Evolutionary conservation across 768 basidiomycete genomes (phyloP).

Genomic region (Amanita rubescens): DNA sequence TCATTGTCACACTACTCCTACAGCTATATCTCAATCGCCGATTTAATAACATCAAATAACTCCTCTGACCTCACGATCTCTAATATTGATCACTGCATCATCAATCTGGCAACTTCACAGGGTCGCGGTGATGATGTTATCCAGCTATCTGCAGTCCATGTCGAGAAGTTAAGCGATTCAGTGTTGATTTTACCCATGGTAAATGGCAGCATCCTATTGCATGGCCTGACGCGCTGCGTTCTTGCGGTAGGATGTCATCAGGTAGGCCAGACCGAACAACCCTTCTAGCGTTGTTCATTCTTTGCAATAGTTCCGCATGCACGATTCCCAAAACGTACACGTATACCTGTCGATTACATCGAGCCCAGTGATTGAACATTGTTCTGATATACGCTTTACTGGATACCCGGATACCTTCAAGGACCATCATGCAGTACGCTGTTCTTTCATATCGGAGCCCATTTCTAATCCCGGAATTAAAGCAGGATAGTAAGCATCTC

Average conservation of each 20-base stretch:
- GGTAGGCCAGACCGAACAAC: slow-evolving; percentile 31
- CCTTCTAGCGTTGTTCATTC: neutral
- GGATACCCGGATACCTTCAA: slow-evolving; percentile 41
- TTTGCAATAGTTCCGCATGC: slow-evolving; percentile 73
- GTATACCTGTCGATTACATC: slow-evolving; percentile 63
- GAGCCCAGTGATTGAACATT: slow-evolving; percentile 78
- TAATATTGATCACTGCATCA: slow-evolving; percentile 60
- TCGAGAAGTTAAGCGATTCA: slow-evolving; percentile 49
- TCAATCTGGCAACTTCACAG: slow-evolving; percentile 42
- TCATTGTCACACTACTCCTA: slow-evolving; percentile 38
- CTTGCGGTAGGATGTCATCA: slow-evolving; percentile 78
- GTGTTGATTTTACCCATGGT: slow-evolving; percentile 61
- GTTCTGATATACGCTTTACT: slow-evolving; percentile 52
- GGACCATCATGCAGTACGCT: neutral
- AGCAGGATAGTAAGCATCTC: slow-evolving; percentile 31
- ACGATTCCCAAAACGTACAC: slow-evolving; percentile 55
- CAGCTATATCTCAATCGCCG: slow-evolving; percentile 35
- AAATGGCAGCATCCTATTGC: slow-evolving; percentile 66
- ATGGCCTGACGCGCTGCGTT: slow-evolving; percentile 53
- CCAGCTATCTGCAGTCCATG: slow-evolving; percentile 52
- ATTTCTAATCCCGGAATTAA: neutral
- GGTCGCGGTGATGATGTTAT: slow-evolving; percentile 10
- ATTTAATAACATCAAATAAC: slow-evolving; percentile 29
- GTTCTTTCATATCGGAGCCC: neutral
- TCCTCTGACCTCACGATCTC: slow-evolving; percentile 54